Conservation (phyloP, 352 stramenopile genomes). For the Pythium aphanidermatum region DNA sequence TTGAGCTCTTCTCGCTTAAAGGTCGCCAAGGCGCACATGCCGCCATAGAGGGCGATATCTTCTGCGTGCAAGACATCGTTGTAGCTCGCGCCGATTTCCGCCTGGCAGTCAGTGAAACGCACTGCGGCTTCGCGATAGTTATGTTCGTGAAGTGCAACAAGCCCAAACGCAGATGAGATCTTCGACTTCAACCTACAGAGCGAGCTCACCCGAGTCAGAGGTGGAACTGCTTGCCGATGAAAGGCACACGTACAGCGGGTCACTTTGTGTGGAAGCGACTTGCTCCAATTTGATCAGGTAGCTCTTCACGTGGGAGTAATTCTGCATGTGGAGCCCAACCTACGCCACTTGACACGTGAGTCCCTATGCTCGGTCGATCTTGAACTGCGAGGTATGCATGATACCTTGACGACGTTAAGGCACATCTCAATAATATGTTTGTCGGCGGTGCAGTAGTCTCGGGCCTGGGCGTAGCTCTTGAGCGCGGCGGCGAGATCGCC, state of each 20-base stretch:
- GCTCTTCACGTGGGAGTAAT: constrained; percentile 82
- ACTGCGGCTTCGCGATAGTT: constrained; percentile 71
- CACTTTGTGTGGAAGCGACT: constrained; percentile 55
- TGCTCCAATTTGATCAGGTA: constrained; percentile 86
- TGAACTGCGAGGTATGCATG: not conserved
- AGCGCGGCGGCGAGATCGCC: constrained; percentile 69
- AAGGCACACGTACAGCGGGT: constrained; percentile 65
- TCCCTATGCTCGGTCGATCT: no score
- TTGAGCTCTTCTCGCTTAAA: constrained; percentile 80
- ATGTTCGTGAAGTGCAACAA: constrained; percentile 76
- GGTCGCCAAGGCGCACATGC: constrained; percentile 78
- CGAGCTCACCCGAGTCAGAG: not conserved
- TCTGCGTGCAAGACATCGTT: constrained; percentile 78
- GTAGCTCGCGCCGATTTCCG: constrained; percentile 75
- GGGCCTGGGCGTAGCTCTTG: constrained; percentile 81
- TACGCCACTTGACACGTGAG: constrained; percentile 8
- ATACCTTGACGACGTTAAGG: constrained; percentile 84
- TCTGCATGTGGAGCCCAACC: constrained; percentile 78
- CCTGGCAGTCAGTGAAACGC: constrained; percentile 79
- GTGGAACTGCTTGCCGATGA: no score
- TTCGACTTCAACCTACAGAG: constrained; percentile 68
- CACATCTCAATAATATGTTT: constrained; percentile 90
- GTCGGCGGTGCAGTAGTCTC: constrained; percentile 88
- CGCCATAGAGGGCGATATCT: constrained; percentile 84
- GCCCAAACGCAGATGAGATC: constrained; percentile 65